phyloP scores from a whole-genome alignment of 164 flowering plant species.

The Stephania japonica region DNA sequence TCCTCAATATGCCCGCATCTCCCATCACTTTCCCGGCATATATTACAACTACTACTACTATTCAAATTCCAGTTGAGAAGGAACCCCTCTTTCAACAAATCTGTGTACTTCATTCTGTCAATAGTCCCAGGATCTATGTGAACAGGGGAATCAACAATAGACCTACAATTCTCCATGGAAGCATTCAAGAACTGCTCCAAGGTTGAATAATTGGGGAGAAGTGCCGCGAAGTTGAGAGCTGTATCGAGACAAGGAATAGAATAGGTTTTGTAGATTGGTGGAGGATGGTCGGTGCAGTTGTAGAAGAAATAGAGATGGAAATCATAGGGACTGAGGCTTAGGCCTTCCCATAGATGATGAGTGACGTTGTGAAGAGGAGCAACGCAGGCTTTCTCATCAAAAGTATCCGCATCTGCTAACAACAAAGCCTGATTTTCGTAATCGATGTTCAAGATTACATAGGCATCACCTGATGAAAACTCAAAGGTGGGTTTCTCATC shows the following conservation, averaged over 20 bases:
- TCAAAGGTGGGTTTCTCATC: constrained; percentile 24
- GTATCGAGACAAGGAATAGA: constrained; percentile 24
- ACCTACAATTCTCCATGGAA: constrained; percentile 24
- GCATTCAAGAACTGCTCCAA: constrained; percentile 19
- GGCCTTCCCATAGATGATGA: too few species aligned
- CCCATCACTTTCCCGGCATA: constrained; percentile 32
- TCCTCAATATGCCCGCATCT: constrained; percentile 36
- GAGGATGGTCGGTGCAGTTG: constrained; percentile 28
- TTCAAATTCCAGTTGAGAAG: constrained; percentile 36
- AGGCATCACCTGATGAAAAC: constrained; percentile 28
- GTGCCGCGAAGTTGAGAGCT: constrained; percentile 30
- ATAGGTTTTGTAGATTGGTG: background rate
- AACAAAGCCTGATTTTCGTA: constrained; percentile 28
- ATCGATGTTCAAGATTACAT: constrained; percentile 31
- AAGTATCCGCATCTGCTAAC: constrained; percentile 18
- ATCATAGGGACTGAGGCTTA: constrained; percentile 14
- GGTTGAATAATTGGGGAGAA: constrained; percentile 23
- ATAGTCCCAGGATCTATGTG: constrained; percentile 10
- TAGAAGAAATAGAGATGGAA: constrained; percentile 34
- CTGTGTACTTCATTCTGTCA: constrained; percentile 13
- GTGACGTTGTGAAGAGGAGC: constrained; percentile 35
- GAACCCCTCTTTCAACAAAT: constrained; percentile 37
- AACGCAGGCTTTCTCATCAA: constrained; percentile 25
- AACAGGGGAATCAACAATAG: constrained; percentile 30
- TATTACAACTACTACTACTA: constrained; percentile 27